A percentile compares a stretch with the other conserved stretches of the same genome.
These are phyloP conservation scores for Chloris gayana DNA, from an alignment of 176 grass and related monocot genomes.

Conservation along the genomic window DNA sequence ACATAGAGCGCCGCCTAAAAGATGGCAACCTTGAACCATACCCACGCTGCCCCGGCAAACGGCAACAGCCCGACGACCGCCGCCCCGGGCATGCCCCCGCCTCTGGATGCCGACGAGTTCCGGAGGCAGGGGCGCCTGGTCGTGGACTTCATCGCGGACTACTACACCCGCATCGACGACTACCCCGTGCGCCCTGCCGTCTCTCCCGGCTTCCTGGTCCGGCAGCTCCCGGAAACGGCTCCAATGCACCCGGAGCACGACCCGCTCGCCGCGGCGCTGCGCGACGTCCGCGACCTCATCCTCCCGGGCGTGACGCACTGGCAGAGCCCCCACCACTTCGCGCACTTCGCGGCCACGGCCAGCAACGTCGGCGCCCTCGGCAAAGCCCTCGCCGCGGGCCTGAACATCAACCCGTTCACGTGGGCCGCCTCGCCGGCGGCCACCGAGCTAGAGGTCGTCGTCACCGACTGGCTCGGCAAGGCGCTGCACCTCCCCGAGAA, in stretches of 20 bases:
- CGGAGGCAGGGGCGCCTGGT: slow-evolving; percentile 36
- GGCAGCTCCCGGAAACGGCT: slow-evolving; percentile 24
- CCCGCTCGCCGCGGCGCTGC: slow-evolving; percentile 23
- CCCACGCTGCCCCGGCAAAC: neutral
- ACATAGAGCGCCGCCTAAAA: neutral
- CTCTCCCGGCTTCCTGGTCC: slow-evolving; percentile 37
- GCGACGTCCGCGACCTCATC: slow-evolving; percentile 31
- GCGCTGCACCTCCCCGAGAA: slow-evolving; percentile 26
- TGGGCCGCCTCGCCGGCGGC: slow-evolving; percentile 41
- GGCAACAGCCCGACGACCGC: neutral
- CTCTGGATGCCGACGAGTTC: slow-evolving; percentile 44
- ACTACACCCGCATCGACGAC: slow-evolving; percentile 44
- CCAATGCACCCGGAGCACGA: slow-evolving; percentile 25
- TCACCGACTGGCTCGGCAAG: slow-evolving; percentile 54
- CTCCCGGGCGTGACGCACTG: slow-evolving; percentile 46
- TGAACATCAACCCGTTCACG: slow-evolving; percentile 46
- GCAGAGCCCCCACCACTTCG: slow-evolving; percentile 50
- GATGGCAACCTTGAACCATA: slow-evolving; percentile 11
- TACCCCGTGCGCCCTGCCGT: slow-evolving; percentile 47
- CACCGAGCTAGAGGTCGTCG: slow-evolving; percentile 52
- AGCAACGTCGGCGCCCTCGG: slow-evolving; percentile 39
- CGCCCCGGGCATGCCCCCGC: neutral
- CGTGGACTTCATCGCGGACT: slow-evolving; percentile 62
- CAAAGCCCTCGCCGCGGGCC: slow-evolving; percentile 34
- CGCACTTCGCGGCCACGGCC: slow-evolving; percentile 40